phyloP scores from a whole-genome alignment of 2,329 filamentous ascomycete species.

The Ophiosphaerella korrae region DNA sequence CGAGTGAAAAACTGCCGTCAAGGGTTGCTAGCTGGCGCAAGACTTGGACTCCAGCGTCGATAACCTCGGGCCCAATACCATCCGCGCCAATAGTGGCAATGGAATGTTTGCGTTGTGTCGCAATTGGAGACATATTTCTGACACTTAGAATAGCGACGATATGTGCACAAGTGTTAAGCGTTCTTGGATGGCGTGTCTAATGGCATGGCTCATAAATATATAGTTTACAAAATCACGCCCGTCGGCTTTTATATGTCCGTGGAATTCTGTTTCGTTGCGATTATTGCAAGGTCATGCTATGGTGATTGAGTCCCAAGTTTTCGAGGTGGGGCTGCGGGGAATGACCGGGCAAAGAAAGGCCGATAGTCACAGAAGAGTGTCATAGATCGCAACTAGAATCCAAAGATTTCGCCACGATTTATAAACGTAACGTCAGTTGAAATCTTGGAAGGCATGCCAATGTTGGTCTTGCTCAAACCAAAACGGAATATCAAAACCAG shows the following conservation, averaged over 20 bases:
- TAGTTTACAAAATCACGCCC: not conserved
- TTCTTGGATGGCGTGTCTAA: not conserved
- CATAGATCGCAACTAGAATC: too few relatives aligned
- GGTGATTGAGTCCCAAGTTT: too few relatives aligned
- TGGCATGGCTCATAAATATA: not conserved
- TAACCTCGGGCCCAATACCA: constrained; percentile 72
- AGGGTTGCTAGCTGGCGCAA: constrained; percentile 60
- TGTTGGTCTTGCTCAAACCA: constrained; percentile 45
- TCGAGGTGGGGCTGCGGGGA: too few relatives aligned
- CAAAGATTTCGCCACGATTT: too few relatives aligned
- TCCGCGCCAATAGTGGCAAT: constrained; percentile 65
- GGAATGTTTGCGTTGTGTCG: constrained; percentile 28
- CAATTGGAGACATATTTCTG: constrained; percentile 31
- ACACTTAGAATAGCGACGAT: too few relatives aligned
- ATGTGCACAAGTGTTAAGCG: not conserved
- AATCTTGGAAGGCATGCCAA: constrained; percentile 25
- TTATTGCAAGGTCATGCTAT: too few relatives aligned
- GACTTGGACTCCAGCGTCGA: constrained; percentile 66
- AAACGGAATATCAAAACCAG: constrained; percentile 45
- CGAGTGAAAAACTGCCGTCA: constrained; percentile 62
- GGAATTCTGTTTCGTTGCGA: too few relatives aligned
- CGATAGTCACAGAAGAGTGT: too few relatives aligned
- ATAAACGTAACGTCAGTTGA: not conserved
- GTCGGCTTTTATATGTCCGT: not conserved
- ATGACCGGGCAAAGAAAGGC: too few relatives aligned